Percentiles rank a stretch among this genome's conserved stretches.
phyloP scores from a whole-genome alignment of 495 filamentous ascomycete genomes.

The Aeminium ludgeri region DNA sequence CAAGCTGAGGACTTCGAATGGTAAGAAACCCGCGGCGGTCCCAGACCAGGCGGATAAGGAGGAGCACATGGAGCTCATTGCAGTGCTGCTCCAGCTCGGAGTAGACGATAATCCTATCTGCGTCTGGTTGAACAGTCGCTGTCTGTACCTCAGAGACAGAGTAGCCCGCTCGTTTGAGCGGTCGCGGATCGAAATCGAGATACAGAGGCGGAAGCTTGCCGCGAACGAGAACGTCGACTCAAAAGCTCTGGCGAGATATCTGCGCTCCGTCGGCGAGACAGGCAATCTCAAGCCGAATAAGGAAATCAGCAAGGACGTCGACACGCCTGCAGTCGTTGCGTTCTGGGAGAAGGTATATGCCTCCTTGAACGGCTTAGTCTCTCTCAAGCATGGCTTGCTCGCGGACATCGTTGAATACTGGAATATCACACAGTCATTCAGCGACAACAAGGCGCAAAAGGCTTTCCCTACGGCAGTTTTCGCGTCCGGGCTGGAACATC shows the following conservation, averaged over 20 bases:
- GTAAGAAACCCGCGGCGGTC: slow-evolving; percentile 4
- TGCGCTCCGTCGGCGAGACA: slow-evolving; percentile 52
- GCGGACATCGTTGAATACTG: slow-evolving; percentile 86
- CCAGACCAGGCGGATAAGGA: slow-evolving; percentile 40
- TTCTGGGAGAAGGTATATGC: slow-evolving; percentile 73
- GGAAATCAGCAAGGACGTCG: slow-evolving; percentile 40
- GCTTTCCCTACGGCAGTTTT: slow-evolving; percentile 42
- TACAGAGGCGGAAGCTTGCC: slow-evolving; percentile 63
- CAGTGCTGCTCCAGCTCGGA: slow-evolving; percentile 73
- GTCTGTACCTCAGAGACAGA: slow-evolving; percentile 72
- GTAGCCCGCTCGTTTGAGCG: slow-evolving; percentile 64
- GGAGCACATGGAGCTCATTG: slow-evolving; percentile 77
- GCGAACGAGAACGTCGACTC: slow-evolving; percentile 51
- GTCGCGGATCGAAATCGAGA: slow-evolving; percentile 78
- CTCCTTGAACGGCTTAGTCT: slow-evolving; percentile 51
- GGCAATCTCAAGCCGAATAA: slow-evolving; percentile 18
- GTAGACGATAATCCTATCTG: slow-evolving; percentile 92
- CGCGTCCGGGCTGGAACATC: slow-evolving; percentile 44
- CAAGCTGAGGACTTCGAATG: slow-evolving; percentile 35
- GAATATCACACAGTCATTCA: slow-evolving; percentile 81
- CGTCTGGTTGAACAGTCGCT: slow-evolving; percentile 80
- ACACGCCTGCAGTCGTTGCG: slow-evolving; percentile 61
- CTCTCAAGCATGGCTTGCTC: slow-evolving; percentile 58
- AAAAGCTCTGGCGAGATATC: slow-evolving; percentile 50
- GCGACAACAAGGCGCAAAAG: slow-evolving; percentile 68